Evolutionary conservation across 495 filamentous ascomycete genomes (phyloP).

Genomic region (Cercophora newfieldiana): DNA sequence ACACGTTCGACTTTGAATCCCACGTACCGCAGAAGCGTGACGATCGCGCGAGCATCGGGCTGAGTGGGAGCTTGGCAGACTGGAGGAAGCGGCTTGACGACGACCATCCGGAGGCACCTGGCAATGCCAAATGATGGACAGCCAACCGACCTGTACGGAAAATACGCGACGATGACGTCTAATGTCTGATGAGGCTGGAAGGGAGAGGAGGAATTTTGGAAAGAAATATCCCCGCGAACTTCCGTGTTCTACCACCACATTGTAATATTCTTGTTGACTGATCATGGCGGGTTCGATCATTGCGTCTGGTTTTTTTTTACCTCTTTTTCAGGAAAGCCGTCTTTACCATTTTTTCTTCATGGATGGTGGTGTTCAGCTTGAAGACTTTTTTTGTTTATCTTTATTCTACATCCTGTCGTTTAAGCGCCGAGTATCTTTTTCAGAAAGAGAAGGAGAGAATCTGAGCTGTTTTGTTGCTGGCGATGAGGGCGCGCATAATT

Average conservation of each 20-base stretch:
- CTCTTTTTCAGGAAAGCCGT: neutral
- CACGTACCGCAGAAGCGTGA: slow-evolving; percentile 45
- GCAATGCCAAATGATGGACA: slow-evolving; percentile 18
- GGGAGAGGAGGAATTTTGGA: neutral
- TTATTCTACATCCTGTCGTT: neutral
- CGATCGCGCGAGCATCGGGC: slow-evolving; percentile 43
- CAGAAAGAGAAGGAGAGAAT: no score
- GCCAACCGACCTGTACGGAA: neutral
- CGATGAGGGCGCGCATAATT: neutral
- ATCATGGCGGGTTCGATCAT: neutral
- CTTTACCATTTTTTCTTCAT: neutral
- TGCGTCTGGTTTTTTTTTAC: neutral
- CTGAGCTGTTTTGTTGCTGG: neutral
- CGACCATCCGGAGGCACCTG: slow-evolving; percentile 23
- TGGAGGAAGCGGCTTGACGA: slow-evolving; percentile 73
- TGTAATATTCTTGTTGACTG: neutral
- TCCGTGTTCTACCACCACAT: slow-evolving; percentile 3
- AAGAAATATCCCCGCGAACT: neutral
- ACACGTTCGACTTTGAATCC: slow-evolving; percentile 78
- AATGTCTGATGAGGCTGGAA: slow-evolving; percentile 10
- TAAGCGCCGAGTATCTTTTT: neutral
- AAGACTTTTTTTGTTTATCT: no score
- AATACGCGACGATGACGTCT: slow-evolving; percentile 9
- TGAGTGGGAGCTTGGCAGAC: slow-evolving; percentile 70
- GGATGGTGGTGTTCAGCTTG: no score